phyloP scores from a whole-genome alignment of 1,284 basidiomycete genomes.

The Apiotrichum veenhuisii region DNA sequence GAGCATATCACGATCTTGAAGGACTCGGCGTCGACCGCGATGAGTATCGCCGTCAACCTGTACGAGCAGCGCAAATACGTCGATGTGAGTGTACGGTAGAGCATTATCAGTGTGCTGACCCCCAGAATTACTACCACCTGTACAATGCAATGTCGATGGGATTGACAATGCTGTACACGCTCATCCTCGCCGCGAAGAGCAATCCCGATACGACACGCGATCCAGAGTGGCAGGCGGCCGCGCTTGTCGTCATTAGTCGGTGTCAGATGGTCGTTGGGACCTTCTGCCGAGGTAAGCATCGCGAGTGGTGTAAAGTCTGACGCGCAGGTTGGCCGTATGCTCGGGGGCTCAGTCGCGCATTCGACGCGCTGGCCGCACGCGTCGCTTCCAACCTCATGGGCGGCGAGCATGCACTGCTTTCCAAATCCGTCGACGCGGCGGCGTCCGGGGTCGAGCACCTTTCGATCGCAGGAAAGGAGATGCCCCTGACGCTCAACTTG shows the following conservation, averaged over 20 bases:
- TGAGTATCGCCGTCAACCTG: background rate
- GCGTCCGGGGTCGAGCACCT: background rate
- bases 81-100: background rate
- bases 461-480: background rate
- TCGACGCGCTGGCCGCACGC: background rate
- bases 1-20: constrained; percentile 3
- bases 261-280: background rate
- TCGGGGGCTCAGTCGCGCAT: background rate
- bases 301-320: background rate
- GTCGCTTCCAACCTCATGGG: background rate
- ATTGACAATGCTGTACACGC: constrained; percentile 7
- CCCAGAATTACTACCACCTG: constrained; percentile 10
- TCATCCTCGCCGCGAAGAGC: background rate
- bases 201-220: background rate
- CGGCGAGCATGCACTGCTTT: background rate
- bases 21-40: constrained; percentile 3
- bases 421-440: background rate
- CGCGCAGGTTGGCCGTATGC: background rate
- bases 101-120: background rate
- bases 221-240: background rate
- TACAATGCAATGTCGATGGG: constrained; percentile 9
- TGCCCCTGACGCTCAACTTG: background rate
- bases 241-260: background rate
- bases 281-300: background rate
- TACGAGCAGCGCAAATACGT: constrained; percentile 3